Evolutionary conservation across 202 grass and related monocot genomes (phyloP).

Genomic region (Brachypodium distachyon): DNA sequence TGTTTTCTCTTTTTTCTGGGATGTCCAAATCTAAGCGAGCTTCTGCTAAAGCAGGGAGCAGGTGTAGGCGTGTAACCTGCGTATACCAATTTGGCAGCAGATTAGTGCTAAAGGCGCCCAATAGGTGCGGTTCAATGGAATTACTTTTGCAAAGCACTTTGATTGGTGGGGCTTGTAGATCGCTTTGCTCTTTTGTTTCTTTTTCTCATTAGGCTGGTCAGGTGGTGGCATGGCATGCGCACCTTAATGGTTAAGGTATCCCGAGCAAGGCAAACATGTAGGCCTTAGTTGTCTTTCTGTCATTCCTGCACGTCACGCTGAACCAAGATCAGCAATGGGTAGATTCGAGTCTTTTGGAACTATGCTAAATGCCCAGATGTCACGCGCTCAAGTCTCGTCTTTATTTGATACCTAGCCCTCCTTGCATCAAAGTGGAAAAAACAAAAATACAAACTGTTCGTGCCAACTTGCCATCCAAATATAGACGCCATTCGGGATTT

Average conservation of each 20-base stretch:
- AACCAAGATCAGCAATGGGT: background rate
- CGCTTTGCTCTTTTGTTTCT: background rate
- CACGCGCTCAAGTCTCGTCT: background rate
- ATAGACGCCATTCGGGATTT: background rate
- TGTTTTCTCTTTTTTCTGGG: background rate
- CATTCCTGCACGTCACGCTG: background rate
- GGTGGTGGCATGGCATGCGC: conserved; percentile 13
- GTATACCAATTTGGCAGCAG: conserved; percentile 2
- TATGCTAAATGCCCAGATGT: background rate
- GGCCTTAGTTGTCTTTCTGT: conserved; percentile 8
- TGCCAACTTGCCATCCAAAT: background rate
- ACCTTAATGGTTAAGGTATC: conserved; percentile 51
- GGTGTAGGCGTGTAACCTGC: background rate
- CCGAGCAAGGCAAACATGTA: conserved; percentile 13
- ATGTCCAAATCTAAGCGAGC: background rate
- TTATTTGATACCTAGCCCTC: background rate
- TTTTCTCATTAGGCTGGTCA: background rate
- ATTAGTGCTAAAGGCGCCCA: conserved; percentile 21
- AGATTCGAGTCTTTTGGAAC: conserved; percentile 21
- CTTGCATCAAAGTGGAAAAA: background rate
- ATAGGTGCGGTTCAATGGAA: conserved; percentile 9
- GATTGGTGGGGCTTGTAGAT: conserved; percentile 7
- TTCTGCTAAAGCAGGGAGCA: background rate
- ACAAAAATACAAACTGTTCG: background rate
- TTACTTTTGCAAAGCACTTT: conserved; percentile 37